Base-by-base conservation (phyloP, 495 filamentous ascomycete genomes). In the Daldinia childiae region DNA sequence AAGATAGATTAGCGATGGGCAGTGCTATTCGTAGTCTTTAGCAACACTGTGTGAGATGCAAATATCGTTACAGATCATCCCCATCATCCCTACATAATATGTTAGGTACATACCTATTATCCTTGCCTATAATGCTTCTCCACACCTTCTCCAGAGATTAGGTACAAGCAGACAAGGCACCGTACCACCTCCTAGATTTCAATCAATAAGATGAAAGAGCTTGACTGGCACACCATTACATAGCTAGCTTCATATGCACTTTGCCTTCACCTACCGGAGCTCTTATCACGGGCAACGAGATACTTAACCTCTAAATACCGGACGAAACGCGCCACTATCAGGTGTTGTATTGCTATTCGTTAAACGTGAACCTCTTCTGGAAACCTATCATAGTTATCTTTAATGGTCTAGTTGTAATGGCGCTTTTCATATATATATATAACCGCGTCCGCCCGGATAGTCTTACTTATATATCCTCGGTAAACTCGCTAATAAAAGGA, bases 61-160 rank as follows among this genome's bases (percentile, higher is more conserved):
- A 19, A 24, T 24, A 12, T 24, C 17, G 43, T 48, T 43, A 34
- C 36, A 26, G n/a, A 38, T 58, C 30, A 43, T 27, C 39, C 32
- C 11, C 27, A 54, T 54, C 27, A 54, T 54, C 27, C 27, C 15
- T 54, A 48, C 19, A 48, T 48, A 48, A 48, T 45, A 45, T 5
- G 19, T n/a, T 45, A 45, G 1, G 1, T 56, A 62, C 59, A 59
- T 63, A 26, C 24, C n/a, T n/a, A 52, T 58, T 66, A 26, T 65
- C 52, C 38, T 63, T 34, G 34, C 27, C 26, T 41, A 27, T 58
- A 14, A 30, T 29, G 50, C 24, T 72, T 72, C 64, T 63, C 64
- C 64, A 72, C 60, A 72, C 56, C 60, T 72, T 72, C 64, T 72
- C 64, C 60, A 72, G 64, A 68, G 64, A 68, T 72, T 72, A 68